Evolutionary conservation across 805 yeast species (phyloP).

Genomic region (Candida sanyiensis): DNA sequence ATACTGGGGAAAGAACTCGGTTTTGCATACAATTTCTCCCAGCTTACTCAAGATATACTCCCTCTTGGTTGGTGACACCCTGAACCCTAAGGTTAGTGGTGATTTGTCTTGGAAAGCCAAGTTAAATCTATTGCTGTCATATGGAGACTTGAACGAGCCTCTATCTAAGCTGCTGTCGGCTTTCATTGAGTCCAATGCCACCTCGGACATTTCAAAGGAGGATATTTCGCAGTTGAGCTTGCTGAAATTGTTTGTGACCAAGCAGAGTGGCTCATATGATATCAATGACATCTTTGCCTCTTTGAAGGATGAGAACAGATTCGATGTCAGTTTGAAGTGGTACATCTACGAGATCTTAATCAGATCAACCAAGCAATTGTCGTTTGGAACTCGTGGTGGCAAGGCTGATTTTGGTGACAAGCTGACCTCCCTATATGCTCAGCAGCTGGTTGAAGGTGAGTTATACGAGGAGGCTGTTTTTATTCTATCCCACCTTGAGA

Average conservation of each 20-base stretch:
- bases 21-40: slow-evolving; percentile 42
- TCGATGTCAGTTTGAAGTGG: slow-evolving; percentile 47
- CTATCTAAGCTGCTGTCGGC: slow-evolving; percentile 29
- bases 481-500: slow-evolving; percentile 50
- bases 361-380: slow-evolving; percentile 26
- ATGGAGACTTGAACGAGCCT: slow-evolving; percentile 43
- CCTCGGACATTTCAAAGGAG: slow-evolving; percentile 7
- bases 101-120: slow-evolving; percentile 63
- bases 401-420: slow-evolving; percentile 29
- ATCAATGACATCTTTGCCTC: slow-evolving; percentile 16
- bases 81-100: slow-evolving; percentile 33
- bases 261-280: slow-evolving; percentile 16
- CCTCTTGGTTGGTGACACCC: slow-evolving; percentile 50
- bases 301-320: slow-evolving; percentile 12
- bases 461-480: slow-evolving; percentile 56
- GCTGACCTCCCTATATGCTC: slow-evolving; percentile 40
- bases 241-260: slow-evolving; percentile 27
- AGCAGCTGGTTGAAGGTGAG: slow-evolving; percentile 42
- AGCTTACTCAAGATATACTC: slow-evolving; percentile 55
- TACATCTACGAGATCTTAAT: slow-evolving; percentile 39
- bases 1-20: slow-evolving; percentile 52
- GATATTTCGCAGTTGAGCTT: slow-evolving; percentile 24
- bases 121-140: slow-evolving; percentile 56
- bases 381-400: slow-evolving; percentile 19
- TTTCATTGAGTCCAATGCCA: slow-evolving; percentile 20